Conservation (phyloP, 208 protist species). For the Crithidia mellificae region DNA sequence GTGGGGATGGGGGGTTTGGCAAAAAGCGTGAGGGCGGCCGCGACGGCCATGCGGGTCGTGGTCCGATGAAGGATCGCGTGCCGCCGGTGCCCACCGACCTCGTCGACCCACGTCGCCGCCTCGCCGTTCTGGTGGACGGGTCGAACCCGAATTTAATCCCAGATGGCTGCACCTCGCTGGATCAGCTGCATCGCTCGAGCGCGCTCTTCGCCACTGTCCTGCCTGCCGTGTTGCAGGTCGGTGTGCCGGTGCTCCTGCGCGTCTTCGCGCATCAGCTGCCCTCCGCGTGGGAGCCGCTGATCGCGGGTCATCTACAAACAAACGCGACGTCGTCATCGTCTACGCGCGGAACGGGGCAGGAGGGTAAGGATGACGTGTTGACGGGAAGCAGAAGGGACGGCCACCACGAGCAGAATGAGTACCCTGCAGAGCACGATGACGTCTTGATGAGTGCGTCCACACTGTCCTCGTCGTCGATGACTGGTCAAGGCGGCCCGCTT, state of each 20-base stretch:
- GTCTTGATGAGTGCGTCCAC: too few species aligned
- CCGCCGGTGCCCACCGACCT: conserved; percentile 63
- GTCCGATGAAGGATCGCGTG: conserved; percentile 79
- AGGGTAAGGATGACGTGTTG: neutral
- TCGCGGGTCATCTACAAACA: conserved; percentile 22
- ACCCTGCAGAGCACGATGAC: too few species aligned
- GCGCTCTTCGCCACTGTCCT: conserved; percentile 61
- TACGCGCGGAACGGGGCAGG: too few species aligned
- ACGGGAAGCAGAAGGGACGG: conserved; percentile 2
- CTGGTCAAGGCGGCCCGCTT: too few species aligned
- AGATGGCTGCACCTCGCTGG: conserved; percentile 13
- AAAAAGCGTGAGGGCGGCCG: too few species aligned
- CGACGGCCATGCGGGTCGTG: too few species aligned
- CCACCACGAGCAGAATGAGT: neutral
- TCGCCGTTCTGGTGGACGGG: conserved; percentile 80
- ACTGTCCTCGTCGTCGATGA: neutral
- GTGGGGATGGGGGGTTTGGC: too few species aligned
- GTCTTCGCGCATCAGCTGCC: conserved; percentile 77
- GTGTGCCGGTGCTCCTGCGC: conserved; percentile 78
- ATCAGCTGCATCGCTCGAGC: conserved; percentile 26
- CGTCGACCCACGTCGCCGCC: conserved; percentile 67
- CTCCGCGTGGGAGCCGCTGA: conserved; percentile 59
- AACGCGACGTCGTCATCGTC: too few species aligned
- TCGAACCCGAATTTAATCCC: conserved; percentile 53
- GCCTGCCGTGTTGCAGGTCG: conserved; percentile 65